Evolutionary conservation across 2,329 filamentous ascomycete genomes (phyloP).

Genomic region (Colletotrichum neosansevieriae): DNA sequence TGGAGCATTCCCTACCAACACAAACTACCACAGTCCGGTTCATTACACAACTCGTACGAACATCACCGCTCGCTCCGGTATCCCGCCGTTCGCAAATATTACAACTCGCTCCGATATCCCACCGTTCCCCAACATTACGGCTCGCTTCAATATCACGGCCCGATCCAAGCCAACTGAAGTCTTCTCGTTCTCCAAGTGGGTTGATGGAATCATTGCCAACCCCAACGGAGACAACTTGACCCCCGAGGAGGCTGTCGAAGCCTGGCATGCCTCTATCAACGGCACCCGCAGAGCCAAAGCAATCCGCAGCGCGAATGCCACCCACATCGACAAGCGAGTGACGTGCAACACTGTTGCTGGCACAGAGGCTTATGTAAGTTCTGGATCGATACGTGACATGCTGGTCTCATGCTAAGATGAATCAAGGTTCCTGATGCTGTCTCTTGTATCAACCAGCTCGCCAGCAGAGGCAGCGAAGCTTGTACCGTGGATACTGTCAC

Average conservation of each 20-base stretch:
- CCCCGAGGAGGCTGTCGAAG: slow-evolving; percentile 24
- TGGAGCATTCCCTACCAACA: slow-evolving; percentile 10
- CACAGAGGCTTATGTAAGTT: slow-evolving; percentile 14
- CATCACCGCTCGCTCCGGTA: background rate
- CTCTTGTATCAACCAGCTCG: slow-evolving; percentile 35
- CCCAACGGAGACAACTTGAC: slow-evolving; percentile 33
- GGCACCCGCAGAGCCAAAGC: too few species aligned
- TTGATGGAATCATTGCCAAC: slow-evolving; percentile 36
- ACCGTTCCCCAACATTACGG: background rate
- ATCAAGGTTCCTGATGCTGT: slow-evolving; percentile 34
- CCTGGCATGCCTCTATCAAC: too few species aligned
- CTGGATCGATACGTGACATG: background rate
- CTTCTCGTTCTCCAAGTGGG: slow-evolving; percentile 12
- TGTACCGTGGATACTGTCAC: slow-evolving; percentile 2
- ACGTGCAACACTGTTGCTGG: slow-evolving; percentile 13
- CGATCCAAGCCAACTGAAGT: too few species aligned
- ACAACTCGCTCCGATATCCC: background rate
- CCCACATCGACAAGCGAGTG: slow-evolving; percentile 17
- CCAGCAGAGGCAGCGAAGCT: slow-evolving; percentile 4
- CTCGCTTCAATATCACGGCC: background rate
- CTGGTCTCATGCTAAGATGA: background rate
- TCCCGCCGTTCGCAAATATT: background rate
- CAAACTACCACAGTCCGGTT: background rate
- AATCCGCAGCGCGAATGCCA: too few species aligned
- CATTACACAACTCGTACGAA: background rate